phyloP scores from a whole-genome alignment of 371 early-diverging fungal genomes.

The Mortierella sp. region DNA sequence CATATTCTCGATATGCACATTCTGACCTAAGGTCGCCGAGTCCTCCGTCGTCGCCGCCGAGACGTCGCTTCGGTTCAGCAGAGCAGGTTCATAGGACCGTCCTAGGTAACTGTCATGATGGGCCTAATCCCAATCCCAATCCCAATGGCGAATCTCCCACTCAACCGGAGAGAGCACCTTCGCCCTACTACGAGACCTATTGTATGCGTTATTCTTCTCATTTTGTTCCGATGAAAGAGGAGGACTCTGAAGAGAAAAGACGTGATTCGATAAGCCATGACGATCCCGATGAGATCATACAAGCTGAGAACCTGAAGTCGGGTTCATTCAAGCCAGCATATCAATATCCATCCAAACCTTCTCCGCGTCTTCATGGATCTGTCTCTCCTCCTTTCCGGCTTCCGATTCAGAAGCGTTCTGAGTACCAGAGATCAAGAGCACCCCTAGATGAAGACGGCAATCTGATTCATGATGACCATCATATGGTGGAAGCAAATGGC shows the following conservation, averaged over 20 bases:
- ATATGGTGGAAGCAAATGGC: background rate
- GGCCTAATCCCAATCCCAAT: conserved; percentile 23
- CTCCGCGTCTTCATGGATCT: conserved; percentile 2
- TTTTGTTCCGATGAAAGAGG: conserved; percentile 25
- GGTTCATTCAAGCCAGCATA: background rate
- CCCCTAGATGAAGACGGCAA: conserved; percentile 30
- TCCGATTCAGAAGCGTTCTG: too few species aligned
- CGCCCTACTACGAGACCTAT: conserved; percentile 7
- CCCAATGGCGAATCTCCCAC: conserved; percentile 48
- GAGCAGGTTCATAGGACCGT: conserved; percentile 11
- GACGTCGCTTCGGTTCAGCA: background rate
- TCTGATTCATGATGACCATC: background rate
- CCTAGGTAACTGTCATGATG: conserved; percentile 23
- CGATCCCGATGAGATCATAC: background rate
- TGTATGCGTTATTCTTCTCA: conserved; percentile 14
- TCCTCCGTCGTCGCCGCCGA: conserved; percentile 2
- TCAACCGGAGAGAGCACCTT: conserved; percentile 4
- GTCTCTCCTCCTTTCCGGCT: too few species aligned
- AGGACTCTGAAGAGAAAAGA: background rate
- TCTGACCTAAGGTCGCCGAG: conserved; percentile 9
- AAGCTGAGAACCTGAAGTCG: background rate
- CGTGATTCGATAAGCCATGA: background rate
- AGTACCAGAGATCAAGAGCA: too few species aligned
- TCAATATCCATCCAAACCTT: background rate
- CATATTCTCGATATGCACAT: background rate